phyloP scores from a whole-genome alignment of 2,329 filamentous ascomycete species.

The Stachybotrys elegans region DNA sequence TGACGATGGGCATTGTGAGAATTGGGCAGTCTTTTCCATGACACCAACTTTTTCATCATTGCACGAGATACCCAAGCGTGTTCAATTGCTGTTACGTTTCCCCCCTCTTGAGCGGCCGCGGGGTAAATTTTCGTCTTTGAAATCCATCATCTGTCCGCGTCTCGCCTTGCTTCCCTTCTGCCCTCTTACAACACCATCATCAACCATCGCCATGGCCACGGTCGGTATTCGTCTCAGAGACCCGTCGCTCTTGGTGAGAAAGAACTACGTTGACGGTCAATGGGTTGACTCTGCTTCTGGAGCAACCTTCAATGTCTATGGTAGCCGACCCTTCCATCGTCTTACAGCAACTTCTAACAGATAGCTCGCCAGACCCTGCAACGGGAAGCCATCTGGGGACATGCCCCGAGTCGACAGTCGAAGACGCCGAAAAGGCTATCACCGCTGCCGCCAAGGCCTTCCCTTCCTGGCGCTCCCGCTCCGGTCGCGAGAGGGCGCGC shows the following conservation, averaged over 20 bases:
- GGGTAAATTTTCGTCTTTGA: no score
- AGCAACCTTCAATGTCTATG: conserved; percentile 62
- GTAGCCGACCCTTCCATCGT: conserved; percentile 1
- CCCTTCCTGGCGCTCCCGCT: conserved; percentile 48
- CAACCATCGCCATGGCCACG: no score
- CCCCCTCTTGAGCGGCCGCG: no score
- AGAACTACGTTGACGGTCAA: conserved; percentile 67
- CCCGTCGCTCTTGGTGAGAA: conserved; percentile 51
- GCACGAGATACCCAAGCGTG: no score
- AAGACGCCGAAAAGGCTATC: conserved; percentile 64
- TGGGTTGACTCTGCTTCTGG: conserved; percentile 65
- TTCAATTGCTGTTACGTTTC: no score
- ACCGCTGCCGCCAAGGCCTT: conserved; percentile 60
- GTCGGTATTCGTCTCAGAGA: conserved; percentile 48
- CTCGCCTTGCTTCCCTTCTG: no score
- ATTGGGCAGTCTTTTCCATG: no score
- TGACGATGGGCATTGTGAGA: no score
- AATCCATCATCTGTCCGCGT: no score
- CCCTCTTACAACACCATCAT: no score
- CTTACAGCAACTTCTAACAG: background rate
- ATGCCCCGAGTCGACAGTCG: conserved; percentile 62
- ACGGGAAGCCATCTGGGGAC: conserved; percentile 61
- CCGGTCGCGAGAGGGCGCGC: conserved; percentile 51
- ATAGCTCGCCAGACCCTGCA: conserved; percentile 52
- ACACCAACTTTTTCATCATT: no score